Percentiles rank a stretch among this genome's conserved stretches.
Conservation (phyloP, 1,139 yeast genomes). For the Blastobotrys indianensis region DNA sequence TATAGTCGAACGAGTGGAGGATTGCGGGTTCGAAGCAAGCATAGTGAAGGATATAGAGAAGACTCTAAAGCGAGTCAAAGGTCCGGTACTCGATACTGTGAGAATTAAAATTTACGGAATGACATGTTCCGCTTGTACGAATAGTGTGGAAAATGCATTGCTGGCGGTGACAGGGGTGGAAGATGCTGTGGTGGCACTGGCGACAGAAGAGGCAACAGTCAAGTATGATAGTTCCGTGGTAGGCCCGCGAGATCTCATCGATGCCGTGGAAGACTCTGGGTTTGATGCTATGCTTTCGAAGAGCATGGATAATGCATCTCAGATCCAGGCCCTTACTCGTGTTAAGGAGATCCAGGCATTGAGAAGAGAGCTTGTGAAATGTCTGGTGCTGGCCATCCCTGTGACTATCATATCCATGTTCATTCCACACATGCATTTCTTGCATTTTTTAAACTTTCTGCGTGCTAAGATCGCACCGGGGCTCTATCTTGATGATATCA, state of each 20-base stretch:
- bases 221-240: conserved; percentile 40
- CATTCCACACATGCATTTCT: conserved; percentile 27
- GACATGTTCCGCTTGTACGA: conserved; percentile 57
- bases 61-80: background rate
- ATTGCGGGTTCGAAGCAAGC: conserved; percentile 65
- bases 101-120: conserved; percentile 48
- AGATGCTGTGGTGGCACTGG: conserved; percentile 37
- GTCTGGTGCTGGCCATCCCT: conserved; percentile 57
- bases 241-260: conserved; percentile 57
- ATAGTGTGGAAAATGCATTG: conserved; percentile 44
- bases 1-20: conserved; percentile 52
- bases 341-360: conserved; percentile 68
- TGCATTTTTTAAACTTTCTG: conserved; percentile 25
- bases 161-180: conserved; percentile 42
- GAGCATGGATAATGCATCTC: conserved; percentile 49
- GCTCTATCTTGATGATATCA: conserved; percentile 41
- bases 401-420: conserved; percentile 54
- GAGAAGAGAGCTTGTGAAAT: conserved; percentile 48
- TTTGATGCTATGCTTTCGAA: conserved; percentile 43
- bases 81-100: conserved; percentile 10
- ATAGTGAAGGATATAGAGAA: conserved; percentile 4
- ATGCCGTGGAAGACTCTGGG: conserved; percentile 44
- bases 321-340: conserved; percentile 61
- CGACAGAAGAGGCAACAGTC: conserved; percentile 42
- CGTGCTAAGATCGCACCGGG: conserved; percentile 30